Percentiles rank a stretch among this genome's conserved stretches.
Conservation (phyloP, 2,329 filamentous ascomycete genomes). For the Acrocalymma vagum region DNA sequence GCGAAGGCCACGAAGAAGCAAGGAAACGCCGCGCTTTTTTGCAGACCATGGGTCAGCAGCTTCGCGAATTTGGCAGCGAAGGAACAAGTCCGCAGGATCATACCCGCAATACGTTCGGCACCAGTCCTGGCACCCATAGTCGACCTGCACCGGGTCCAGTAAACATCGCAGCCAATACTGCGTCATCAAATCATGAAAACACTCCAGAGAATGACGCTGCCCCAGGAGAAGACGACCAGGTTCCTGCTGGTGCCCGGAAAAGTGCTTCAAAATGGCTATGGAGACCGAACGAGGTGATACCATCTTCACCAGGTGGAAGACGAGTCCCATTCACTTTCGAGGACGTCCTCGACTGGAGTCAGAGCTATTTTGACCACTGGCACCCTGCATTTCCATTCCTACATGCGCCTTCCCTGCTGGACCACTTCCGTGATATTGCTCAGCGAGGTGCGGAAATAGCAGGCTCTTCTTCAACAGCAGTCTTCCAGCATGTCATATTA, state of each 20-base stretch:
- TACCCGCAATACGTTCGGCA: slow-evolving; percentile 23
- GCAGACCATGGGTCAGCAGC: slow-evolving; percentile 35
- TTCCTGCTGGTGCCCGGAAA: slow-evolving; percentile 25
- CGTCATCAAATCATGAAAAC: slow-evolving; percentile 9
- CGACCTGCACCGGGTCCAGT: slow-evolving; percentile 15
- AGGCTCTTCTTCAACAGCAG: slow-evolving; percentile 1
- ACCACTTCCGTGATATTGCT: slow-evolving; percentile 21
- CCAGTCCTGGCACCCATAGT: slow-evolving; percentile 18
- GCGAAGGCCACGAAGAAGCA: slow-evolving; percentile 9
- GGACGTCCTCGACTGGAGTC: slow-evolving; percentile 34
- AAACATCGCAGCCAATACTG: slow-evolving; percentile 5
- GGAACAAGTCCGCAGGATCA: slow-evolving; percentile 29
- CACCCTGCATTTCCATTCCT: slow-evolving; percentile 34
- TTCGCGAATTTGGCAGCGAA: slow-evolving; percentile 31
- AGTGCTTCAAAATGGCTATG: slow-evolving; percentile 33
- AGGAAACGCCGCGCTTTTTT: slow-evolving; percentile 31
- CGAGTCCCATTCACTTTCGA: slow-evolving; percentile 19
- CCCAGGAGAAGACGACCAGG: slow-evolving; percentile 29
- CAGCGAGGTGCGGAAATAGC: slow-evolving; percentile 5
- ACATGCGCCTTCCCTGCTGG: slow-evolving; percentile 29
- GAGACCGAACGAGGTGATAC: slow-evolving; percentile 21
- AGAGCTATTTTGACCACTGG: slow-evolving; percentile 37
- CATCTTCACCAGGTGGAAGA: slow-evolving; percentile 1
- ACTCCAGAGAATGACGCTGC: slow-evolving; percentile 26
- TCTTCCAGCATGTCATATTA: slow-evolving; percentile 26